These are phyloP conservation scores for Diospyros lotus DNA, from an alignment of 148 eudicot genomes.

Conservation along the genomic window DNA sequence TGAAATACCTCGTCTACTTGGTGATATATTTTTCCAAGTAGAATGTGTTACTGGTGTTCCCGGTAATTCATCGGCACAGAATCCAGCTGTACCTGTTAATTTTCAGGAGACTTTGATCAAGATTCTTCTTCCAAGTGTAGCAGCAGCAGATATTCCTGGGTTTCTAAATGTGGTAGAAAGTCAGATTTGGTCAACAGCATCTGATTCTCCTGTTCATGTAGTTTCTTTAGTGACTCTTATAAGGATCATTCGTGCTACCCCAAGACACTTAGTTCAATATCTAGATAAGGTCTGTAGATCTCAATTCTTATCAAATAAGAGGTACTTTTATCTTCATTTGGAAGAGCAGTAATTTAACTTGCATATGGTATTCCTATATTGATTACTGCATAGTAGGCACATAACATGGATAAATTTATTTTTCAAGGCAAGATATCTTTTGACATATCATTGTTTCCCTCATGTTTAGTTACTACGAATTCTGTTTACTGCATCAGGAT, in stretches of 20 bases:
- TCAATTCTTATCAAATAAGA: conserved; percentile 5
- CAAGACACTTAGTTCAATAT: conserved; percentile 74
- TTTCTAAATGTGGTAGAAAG: conserved; percentile 85
- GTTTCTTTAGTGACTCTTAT: conserved; percentile 76
- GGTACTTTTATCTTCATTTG: not conserved
- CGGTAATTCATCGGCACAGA: conserved; percentile 35
- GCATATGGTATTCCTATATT: not conserved
- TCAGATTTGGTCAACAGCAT: conserved; percentile 96
- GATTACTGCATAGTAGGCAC: not conserved
- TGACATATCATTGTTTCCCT: not conserved
- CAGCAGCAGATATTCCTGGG: conserved; percentile 80
- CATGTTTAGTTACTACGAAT: not conserved
- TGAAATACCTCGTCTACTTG: conserved; percentile 80
- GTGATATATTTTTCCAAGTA: conserved; percentile 87
- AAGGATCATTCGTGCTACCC: conserved; percentile 84
- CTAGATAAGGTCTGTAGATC: conserved; percentile 76
- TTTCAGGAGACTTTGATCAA: conserved; percentile 71
- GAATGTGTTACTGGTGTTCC: conserved; percentile 83
- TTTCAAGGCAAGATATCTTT: not conserved
- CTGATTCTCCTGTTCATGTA: conserved; percentile 97
- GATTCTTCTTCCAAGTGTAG: conserved; percentile 90
- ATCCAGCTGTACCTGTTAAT: conserved; percentile 51
- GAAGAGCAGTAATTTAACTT: not conserved
- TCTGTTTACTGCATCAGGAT: not conserved
- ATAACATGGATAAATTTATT: not conserved